phyloP scores from a whole-genome alignment of 768 basidiomycete species.

The Leccinum pellstonianum region DNA sequence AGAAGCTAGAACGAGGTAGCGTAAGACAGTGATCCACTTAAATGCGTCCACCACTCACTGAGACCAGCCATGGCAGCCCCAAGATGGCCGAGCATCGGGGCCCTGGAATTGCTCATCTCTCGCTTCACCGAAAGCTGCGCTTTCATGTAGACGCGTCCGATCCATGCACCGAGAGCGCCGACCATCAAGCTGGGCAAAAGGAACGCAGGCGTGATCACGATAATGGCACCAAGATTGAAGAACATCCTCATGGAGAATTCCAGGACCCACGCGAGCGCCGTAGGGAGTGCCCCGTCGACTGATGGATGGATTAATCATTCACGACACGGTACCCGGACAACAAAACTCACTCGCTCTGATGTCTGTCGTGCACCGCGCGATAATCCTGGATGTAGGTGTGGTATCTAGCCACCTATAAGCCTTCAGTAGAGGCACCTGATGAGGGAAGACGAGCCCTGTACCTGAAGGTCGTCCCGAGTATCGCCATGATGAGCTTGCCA shows the following conservation, averaged over 20 bases:
- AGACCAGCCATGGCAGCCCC: constrained; percentile 4
- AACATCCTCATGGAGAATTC: constrained; percentile 2
- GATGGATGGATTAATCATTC: background rate
- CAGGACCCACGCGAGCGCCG: background rate
- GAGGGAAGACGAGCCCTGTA: background rate
- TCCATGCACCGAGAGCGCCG: background rate
- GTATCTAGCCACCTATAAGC: background rate
- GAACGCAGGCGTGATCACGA: constrained; percentile 1
- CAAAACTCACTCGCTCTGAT: background rate
- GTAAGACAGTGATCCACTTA: background rate
- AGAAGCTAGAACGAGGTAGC: background rate
- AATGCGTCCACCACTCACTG: background rate
- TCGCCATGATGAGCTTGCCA: background rate
- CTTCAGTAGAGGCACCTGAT: background rate
- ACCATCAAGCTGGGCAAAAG: background rate
- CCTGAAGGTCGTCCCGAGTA: constrained; percentile 7
- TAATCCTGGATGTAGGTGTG: background rate
- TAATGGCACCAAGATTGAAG: constrained; percentile 4
- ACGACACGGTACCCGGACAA: background rate
- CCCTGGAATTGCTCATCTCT: constrained; percentile 7
- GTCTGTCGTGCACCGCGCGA: constrained; percentile 4
- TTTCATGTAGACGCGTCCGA: constrained; percentile 2
- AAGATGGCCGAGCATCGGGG: constrained; percentile 1
- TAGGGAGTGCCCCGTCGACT: background rate
- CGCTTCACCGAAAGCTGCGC: constrained; percentile 4